phyloP scores from a whole-genome alignment of 257 asterid genomes.

The Henckelia pumila region DNA sequence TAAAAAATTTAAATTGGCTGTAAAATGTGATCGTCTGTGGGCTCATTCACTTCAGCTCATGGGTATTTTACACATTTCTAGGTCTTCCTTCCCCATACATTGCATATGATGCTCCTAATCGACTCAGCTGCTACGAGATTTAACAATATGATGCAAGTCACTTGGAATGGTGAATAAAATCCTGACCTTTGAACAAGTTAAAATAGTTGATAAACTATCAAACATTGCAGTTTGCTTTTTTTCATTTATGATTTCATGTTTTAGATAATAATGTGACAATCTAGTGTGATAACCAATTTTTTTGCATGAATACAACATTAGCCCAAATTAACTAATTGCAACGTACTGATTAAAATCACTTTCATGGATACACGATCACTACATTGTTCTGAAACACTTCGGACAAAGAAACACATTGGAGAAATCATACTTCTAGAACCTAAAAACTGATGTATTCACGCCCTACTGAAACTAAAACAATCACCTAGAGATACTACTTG shows the following conservation, averaged over 20 bases:
- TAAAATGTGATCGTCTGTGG: not conserved
- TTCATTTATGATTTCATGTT: no score
- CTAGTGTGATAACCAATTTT: no score
- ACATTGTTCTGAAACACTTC: no score
- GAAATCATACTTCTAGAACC: not conserved
- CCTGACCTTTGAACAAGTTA: no score
- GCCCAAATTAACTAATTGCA: no score
- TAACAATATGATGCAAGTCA: constrained; percentile 7
- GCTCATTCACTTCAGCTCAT: not conserved
- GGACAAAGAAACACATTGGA: not conserved
- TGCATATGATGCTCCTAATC: not conserved
- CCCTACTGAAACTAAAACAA: not conserved
- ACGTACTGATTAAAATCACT: no score
- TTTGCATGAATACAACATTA: no score
- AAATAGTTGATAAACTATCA: no score
- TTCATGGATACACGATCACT: no score
- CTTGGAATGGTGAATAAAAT: not conserved
- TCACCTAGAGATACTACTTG: no score
- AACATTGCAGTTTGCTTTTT: no score
- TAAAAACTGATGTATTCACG: not conserved
- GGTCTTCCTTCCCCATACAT: not conserved
- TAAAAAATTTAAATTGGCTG: constrained; percentile 7
- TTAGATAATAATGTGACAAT: no score
- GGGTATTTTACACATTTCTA: not conserved
- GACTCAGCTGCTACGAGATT: not conserved